Conservation (phyloP, 2,329 filamentous ascomycete genomes). For the Trichoderma sp. region DNA sequence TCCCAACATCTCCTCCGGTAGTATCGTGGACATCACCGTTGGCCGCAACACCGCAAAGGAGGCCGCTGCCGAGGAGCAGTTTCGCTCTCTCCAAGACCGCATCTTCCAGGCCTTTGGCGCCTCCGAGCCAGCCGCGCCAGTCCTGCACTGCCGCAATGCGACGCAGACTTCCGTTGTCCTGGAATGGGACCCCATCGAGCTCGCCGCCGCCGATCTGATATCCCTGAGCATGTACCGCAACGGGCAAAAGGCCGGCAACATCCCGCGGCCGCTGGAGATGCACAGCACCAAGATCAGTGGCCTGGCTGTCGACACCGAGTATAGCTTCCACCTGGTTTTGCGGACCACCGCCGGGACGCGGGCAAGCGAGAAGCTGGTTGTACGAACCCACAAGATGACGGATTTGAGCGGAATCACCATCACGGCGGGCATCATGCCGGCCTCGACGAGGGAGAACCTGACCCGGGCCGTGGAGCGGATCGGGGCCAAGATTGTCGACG, state of each 20-base stretch:
- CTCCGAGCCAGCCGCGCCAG: slow-evolving; percentile 71
- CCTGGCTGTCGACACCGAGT: slow-evolving; percentile 93
- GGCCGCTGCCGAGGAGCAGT: slow-evolving; percentile 69
- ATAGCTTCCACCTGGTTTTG: slow-evolving; percentile 89
- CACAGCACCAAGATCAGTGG: slow-evolving; percentile 96
- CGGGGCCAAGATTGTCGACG: slow-evolving; percentile 87
- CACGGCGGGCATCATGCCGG: slow-evolving; percentile 82
- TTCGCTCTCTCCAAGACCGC: slow-evolving; percentile 81
- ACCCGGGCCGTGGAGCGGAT: slow-evolving; percentile 79
- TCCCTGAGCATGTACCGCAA: slow-evolving; percentile 92
- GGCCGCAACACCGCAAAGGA: slow-evolving; percentile 83
- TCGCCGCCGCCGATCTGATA: slow-evolving; percentile 88
- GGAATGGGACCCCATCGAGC: slow-evolving; percentile 93
- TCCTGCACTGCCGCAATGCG: slow-evolving; percentile 90
- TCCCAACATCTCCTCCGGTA: slow-evolving; percentile 90
- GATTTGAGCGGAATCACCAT: slow-evolving; percentile 94
- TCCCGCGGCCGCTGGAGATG: slow-evolving; percentile 83
- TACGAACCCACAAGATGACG: slow-evolving; percentile 98
- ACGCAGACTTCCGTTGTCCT: slow-evolving; percentile 98
- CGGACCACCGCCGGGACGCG: slow-evolving; percentile 88
- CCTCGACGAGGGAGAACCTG: slow-evolving; percentile 70
- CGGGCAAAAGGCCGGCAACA: slow-evolving; percentile 93
- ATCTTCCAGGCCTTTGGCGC: slow-evolving; percentile 88
- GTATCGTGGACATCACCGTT: slow-evolving; percentile 97
- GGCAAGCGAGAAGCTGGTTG: slow-evolving; percentile 77